Base-by-base conservation (phyloP, 805 yeast genomes). In the Jamesozyma jinghongensis region DNA sequence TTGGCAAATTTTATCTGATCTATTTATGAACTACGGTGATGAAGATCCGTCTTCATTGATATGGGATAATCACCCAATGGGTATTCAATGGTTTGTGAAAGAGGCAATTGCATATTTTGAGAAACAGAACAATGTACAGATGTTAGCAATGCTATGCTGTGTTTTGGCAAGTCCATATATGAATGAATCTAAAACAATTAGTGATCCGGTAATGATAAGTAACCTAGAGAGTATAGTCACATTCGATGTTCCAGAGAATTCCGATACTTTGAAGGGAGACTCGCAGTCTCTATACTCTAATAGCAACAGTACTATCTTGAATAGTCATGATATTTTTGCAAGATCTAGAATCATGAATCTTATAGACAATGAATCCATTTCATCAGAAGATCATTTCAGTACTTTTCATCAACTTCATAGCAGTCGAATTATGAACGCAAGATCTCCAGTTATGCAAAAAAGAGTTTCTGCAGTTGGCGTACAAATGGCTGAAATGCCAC, bases 71-170 rank as follows among this genome's bases (percentile, higher is more conserved):
- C 94, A 85, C 56, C 88, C 87, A 0, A 74, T 81, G 56, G 95
- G 94, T 1, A 70, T 77, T 31, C 50, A 69, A 11, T 75, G 85
- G 83, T 63, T 85, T 18, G 68, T 85, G 0, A 69, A 69, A 19
- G 74, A 76, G 44, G 65, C 86, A 31, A 67, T 88, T 53, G 54
- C 58, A 1, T 79, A 80, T 50, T 86, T 79, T 54, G 92, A 81
- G 50, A 62, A 52, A 27, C 54, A 68, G 32, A 77, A 79, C 1
- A 81, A 90, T 52, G 62, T 85, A 20, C 97, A 90, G 58, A 85
- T 90, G 95, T 65, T 88, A 19, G 95, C 94, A 1, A 83, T 85
- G 86, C 61, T 87, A 48, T 75, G 90, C 3, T 85, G 95, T 61
- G 69, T 85, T 4, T 61, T 83, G 69, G 52, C 71, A 69, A 49